Evolutionary conservation across 495 filamentous ascomycete genomes (phyloP).

Genomic region (Xylaria intraflava): DNA sequence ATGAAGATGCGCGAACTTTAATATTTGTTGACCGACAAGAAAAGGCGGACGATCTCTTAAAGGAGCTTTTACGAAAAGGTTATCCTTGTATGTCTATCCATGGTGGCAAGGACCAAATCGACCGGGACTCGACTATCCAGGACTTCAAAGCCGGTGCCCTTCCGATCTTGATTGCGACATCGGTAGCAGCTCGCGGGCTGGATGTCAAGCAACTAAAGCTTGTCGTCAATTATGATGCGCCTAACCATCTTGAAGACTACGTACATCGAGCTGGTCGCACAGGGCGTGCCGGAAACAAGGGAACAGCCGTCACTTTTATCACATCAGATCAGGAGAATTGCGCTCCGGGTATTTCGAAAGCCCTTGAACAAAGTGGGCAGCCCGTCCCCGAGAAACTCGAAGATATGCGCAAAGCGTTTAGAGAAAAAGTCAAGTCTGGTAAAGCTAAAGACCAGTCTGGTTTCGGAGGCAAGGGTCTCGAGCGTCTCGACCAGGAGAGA

Average conservation of each 20-base stretch:
- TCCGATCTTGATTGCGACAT: constrained; percentile 88
- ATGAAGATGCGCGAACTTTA: constrained; percentile 82
- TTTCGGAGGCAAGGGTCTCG: constrained; percentile 92
- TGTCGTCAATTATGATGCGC: constrained; percentile 94
- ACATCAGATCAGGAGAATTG: constrained; percentile 88
- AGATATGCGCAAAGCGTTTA: constrained; percentile 59
- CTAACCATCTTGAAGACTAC: constrained; percentile 96
- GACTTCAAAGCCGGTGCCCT: constrained; percentile 92
- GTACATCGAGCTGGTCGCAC: constrained; percentile 94
- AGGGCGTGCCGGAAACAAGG: constrained; percentile 88
- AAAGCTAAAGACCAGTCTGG: constrained; percentile 84
- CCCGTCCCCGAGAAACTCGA: constrained; percentile 61
- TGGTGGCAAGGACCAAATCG: constrained; percentile 91
- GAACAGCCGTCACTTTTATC: constrained; percentile 91
- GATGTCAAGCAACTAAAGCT: constrained; percentile 96
- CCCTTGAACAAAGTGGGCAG: constrained; percentile 85
- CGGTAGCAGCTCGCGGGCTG: constrained; percentile 88
- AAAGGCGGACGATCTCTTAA: constrained; percentile 77
- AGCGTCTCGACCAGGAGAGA: constrained; percentile 83
- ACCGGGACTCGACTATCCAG: constrained; percentile 87
- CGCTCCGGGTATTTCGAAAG: constrained; percentile 83
- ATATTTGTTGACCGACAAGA: constrained; percentile 96
- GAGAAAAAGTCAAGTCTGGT: constrained; percentile 84
- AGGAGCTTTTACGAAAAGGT: constrained; percentile 76
- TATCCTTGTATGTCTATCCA: constrained; percentile 97